These are phyloP conservation scores for Nasturtium officinale DNA, from an alignment of 345 rosid species.

Conservation along the genomic window DNA sequence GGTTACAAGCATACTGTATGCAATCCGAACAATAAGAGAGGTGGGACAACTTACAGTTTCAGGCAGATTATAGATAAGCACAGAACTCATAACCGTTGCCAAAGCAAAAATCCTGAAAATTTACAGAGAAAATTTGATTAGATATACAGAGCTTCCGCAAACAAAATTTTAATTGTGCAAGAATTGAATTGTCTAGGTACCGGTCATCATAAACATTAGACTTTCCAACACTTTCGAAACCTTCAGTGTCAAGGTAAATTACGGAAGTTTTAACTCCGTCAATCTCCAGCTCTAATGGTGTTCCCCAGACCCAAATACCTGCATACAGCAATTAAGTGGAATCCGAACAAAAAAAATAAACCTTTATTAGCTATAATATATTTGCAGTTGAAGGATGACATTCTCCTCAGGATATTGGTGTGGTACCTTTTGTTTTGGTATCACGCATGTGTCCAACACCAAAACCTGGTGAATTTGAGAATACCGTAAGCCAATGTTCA, in stretches of 20 bases:
- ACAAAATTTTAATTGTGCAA: background rate
- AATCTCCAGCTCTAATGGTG: slow-evolving; percentile 74
- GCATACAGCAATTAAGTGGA: slow-evolving; percentile 22
- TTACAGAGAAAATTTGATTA: slow-evolving; percentile 9
- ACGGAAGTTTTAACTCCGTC: slow-evolving; percentile 82
- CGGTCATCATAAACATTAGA: slow-evolving; percentile 97
- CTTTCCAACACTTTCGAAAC: slow-evolving; percentile 98
- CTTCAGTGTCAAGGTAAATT: slow-evolving; percentile 95
- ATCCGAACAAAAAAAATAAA: background rate
- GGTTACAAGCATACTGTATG: background rate
- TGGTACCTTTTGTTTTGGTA: slow-evolving; percentile 93
- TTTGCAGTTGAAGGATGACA: slow-evolving; percentile 1
- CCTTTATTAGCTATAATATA: background rate
- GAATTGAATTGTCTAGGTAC: slow-evolving; percentile 46
- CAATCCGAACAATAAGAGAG: slow-evolving; percentile 18
- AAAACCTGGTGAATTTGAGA: slow-evolving; percentile 60
- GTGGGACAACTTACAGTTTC: slow-evolving; percentile 76
- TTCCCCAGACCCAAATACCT: slow-evolving; percentile 99
- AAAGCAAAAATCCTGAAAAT: slow-evolving; percentile 90
- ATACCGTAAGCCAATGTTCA: slow-evolving; percentile 1
- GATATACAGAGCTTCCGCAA: background rate
- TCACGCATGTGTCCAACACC: slow-evolving; percentile 99
- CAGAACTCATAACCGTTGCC: slow-evolving; percentile 98
- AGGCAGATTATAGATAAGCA: slow-evolving; percentile 91
- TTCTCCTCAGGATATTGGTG: background rate